Conservation (phyloP, 805 yeast genomes). For the Candida ipomoeae region DNA sequence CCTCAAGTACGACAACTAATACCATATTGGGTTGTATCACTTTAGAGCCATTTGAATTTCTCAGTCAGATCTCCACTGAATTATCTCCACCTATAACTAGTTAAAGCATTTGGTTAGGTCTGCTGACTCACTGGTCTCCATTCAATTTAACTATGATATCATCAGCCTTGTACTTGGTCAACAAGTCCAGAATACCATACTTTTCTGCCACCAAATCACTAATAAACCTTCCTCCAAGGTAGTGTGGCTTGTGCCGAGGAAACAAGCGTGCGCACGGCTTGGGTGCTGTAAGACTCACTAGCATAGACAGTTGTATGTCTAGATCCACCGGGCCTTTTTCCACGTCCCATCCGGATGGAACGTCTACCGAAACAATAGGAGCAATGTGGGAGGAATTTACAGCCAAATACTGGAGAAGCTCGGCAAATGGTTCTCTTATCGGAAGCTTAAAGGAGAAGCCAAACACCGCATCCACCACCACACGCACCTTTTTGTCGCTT, state of each 20-base stretch:
- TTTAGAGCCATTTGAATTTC: too few species aligned
- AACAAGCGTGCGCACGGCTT: conserved; percentile 73
- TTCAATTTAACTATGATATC: conserved; percentile 35
- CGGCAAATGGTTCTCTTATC: conserved; percentile 70
- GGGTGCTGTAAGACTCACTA: conserved; percentile 90
- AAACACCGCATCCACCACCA: conserved; percentile 73
- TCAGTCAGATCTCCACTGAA: too few species aligned
- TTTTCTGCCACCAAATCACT: conserved; percentile 60
- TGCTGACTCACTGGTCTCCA: neutral
- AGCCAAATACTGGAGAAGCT: conserved; percentile 25
- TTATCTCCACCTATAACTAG: too few species aligned
- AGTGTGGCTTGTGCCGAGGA: conserved; percentile 48
- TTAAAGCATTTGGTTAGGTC: too few species aligned
- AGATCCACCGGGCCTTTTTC: conserved; percentile 57
- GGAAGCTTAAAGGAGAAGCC: conserved; percentile 95
- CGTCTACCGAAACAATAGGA: conserved; percentile 78
- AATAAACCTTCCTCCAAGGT: conserved; percentile 88
- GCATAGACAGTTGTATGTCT: conserved; percentile 55
- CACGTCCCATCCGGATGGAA: conserved; percentile 98
- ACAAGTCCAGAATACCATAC: conserved; percentile 59
- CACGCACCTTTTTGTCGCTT: conserved; percentile 23
- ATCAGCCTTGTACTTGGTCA: conserved; percentile 27
- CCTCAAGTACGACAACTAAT: too few species aligned
- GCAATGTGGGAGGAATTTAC: conserved; percentile 38
- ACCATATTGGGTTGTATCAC: too few species aligned